Evolutionary conservation across 257 asterid genomes (phyloP), one percentile per base, ranked within the genome.

Genomic region (Salvia splendens): DNA sequence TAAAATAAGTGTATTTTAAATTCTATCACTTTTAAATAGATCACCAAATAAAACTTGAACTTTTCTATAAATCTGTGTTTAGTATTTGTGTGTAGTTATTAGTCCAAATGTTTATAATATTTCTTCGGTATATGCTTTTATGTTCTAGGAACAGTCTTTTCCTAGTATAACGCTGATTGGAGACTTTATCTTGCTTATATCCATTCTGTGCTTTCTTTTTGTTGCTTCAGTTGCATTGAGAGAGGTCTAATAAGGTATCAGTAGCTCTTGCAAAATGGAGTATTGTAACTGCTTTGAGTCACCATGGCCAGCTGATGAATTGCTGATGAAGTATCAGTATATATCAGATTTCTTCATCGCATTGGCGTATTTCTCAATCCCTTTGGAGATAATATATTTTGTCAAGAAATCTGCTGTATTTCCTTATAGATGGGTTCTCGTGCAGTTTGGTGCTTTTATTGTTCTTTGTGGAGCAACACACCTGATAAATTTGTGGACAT

Each of bases 381-480:
- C 99, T 3, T 60, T 94, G 75, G 99, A 94, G 83, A 73, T 94
- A 73, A 89, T 94, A 60, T 94, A 94, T 85, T 94, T 94, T 67
- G 99, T 94, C 32, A 87, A 94, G 75, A 94, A 88, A 83, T 94
- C 99, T 49, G 97, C 97, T 0, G 96, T 91, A 65, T 94, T 94
- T 70, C 99, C 99, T 0, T 94, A 94, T 67, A 81, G 91, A 83
- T 94, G 99, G 99, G 99, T 94, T 76, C 96, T 94, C 38, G 96
- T 94, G 73, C 99, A 94, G 86, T 94, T 94, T 58, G 99, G 99
- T 71, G 99, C 99, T 33, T 94, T 94, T 69, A 94, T 94, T 62
- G 95, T 94, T 77, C 97, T 94, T 32, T 94, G 99, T 75, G 99
- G 99, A 20, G 96, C 97, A 8, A 94, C 99, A 24, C 99, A 94